Conservation (phyloP, 176 grass and related monocot genomes). For the Elaeis guineensis region DNA sequence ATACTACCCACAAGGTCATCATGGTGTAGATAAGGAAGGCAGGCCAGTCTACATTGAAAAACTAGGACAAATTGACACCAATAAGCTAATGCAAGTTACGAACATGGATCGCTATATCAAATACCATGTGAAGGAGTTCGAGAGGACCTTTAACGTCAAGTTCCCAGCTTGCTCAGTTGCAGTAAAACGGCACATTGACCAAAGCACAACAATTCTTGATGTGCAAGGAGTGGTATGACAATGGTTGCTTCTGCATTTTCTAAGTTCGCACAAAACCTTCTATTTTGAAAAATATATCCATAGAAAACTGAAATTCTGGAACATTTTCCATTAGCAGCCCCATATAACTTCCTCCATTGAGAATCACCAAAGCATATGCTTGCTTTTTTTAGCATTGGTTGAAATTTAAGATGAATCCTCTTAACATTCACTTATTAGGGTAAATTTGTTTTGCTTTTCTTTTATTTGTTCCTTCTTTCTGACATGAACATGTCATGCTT, state of each 20-base stretch:
- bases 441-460: no score
- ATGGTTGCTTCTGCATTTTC: no score
- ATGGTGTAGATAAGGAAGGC: slow-evolving; percentile 85
- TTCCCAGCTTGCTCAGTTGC: slow-evolving; percentile 90
- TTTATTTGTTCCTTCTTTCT: no score
- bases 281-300: no score
- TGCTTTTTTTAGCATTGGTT: no score
- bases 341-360: no score
- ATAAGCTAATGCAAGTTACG: slow-evolving; percentile 83
- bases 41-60: slow-evolving; percentile 89
- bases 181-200: slow-evolving; percentile 72
- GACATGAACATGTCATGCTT: not conserved
- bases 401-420: no score
- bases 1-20: slow-evolving; percentile 95
- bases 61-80: slow-evolving; percentile 72
- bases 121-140: slow-evolving; percentile 95
- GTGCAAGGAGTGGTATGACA: slow-evolving; percentile 70
- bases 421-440: no score
- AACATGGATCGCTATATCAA: slow-evolving; percentile 73
- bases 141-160: slow-evolving; percentile 85
- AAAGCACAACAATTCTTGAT: slow-evolving; percentile 98
- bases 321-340: no score
- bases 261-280: no score
- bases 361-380: no score
- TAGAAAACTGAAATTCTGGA: no score